These are phyloP conservation scores for Vitis rotundifolia DNA, from an alignment of 164 flowering plant species.

Conservation along the genomic window DNA sequence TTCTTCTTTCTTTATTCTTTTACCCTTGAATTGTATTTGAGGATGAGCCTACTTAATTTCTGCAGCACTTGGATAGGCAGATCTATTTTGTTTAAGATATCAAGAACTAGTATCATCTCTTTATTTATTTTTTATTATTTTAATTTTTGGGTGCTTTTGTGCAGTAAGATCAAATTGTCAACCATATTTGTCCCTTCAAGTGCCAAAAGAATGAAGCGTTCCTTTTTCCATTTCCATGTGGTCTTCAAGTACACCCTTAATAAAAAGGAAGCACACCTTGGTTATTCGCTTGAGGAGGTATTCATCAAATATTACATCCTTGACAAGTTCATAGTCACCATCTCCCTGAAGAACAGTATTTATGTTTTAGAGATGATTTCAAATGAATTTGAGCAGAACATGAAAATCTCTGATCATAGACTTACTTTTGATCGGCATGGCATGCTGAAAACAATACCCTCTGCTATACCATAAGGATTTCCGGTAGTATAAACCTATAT, in stretches of 20 bases:
- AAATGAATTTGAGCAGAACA: neutral
- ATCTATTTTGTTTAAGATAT: too few species aligned
- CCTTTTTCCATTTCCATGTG: neutral
- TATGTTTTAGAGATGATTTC: neutral
- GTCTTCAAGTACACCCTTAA: neutral
- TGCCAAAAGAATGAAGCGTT: too few species aligned
- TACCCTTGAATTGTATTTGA: too few species aligned
- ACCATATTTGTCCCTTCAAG: too few species aligned
- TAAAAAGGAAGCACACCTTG: constrained; percentile 45
- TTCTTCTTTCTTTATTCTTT: too few species aligned
- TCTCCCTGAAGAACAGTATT: constrained; percentile 56
- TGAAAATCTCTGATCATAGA: neutral
- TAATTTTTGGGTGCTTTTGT: too few species aligned
- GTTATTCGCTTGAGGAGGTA: constrained; percentile 67
- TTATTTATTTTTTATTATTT: too few species aligned
- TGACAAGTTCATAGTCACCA: constrained; percentile 89
- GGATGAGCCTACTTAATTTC: too few species aligned
- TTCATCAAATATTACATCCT: constrained; percentile 80
- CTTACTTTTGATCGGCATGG: constrained; percentile 95
- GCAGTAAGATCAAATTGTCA: too few species aligned
- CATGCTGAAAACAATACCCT: constrained; percentile 96
- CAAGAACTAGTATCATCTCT: too few species aligned
- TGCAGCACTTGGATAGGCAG: too few species aligned
- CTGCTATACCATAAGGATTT: constrained; percentile 95
- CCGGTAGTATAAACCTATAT: constrained; percentile 86